Base-by-base conservation (phyloP, 2,329 filamentous ascomycete genomes). In the Penicillium sp. region DNA sequence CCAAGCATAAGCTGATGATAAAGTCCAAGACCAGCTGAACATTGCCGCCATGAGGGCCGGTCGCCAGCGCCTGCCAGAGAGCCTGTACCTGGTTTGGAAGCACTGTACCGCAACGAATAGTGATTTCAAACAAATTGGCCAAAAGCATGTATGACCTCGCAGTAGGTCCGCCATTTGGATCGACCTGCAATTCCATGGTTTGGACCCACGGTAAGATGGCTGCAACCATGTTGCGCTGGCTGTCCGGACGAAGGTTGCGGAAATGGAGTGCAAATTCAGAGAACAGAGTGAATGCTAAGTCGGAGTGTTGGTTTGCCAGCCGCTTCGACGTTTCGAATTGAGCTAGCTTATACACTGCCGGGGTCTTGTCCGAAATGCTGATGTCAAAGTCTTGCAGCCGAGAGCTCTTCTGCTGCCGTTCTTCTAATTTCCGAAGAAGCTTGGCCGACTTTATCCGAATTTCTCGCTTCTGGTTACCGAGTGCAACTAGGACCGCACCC, bases 381-480 rank as follows among this genome's bases (percentile, higher is more conserved):
- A 98, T 96, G 56, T 98, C 92, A 42, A 95, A 93, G 60, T 98
- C 92, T 59, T 95, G 87, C 5, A 98, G 80, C 57, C 93, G 93
- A 1, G 90, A 95, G 48, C 80, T 92, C 49, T 85, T 84, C 47
- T 82, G 78, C 48, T 92, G 85, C 15, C 86, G 79, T 49, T 88
- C 80, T 62, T 96, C 92, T 1, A 96, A 70, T 0, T 80, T 80
- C 27, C 88, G 78, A 9, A 98, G 72, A 20, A 96, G 72, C 32
- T 82, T 79, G 1, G 85, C 85, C 1, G 92, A 92, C 61, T 93
- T 93, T 54, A 86, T 88, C 28, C 92, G 76, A 29, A 96, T 87
- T 42, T 88, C 82, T 50, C 85, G 89, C 56, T 88, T 84, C 48
- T 95, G 86, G 46, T 93, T 94, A 10, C 93, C 93, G 6, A 98